Base-by-base conservation (phyloP, 2,329 filamentous ascomycete species). In the Leptographium radiaticola region DNA sequence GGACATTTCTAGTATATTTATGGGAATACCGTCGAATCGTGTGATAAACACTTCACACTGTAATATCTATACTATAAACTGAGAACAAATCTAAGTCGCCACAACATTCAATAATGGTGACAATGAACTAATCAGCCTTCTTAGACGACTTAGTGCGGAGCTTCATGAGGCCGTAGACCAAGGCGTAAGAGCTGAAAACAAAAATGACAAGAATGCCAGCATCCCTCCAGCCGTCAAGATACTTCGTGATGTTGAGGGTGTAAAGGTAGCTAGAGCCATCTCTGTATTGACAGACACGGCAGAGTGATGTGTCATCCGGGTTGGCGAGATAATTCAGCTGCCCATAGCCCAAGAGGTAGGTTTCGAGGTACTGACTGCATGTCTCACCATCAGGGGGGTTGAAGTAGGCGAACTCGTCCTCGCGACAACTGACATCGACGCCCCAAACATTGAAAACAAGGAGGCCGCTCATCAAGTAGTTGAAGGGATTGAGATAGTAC, bases 151-250 rank as follows among this genome's bases (percentile, higher is more conserved):
- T 75, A 12, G 71, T 75, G 25, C 72, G 63, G 42, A 75, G 64
- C 65, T 74, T 74, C 71, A 75, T 75, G 45, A 75, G 60, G 3
- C 59, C 54, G 55, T 69, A 75, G 11, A 75, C 72, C 49, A 74
- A 39, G 0, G 62, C 64, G 53, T 83, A 84, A 1, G 73, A 76
- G 55, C 72, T 76, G 47, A 79, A 56, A 1, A 70, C 75, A 59
- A 83, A 83, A 11, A 79, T 67, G 4, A 74, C 75, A 2, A 77
- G 72, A 49, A 84, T 79, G 0, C 62, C 83, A 0, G 78, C 78
- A 64, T 86, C 73, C 48, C 84, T 73, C 84, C 83, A 87, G 0
- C 81, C 83, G 59, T 80, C 80, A 54, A 72, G 77, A 59, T 84
- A 80, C 7, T 79, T 71, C 1, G 70, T 70, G 6, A 87, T 61